A percentile compares a stretch with the other conserved stretches of the same genome.
These are phyloP conservation scores for Podila verticillata DNA, from an alignment of 192 early-diverging fungal species.

Conservation along the genomic window DNA sequence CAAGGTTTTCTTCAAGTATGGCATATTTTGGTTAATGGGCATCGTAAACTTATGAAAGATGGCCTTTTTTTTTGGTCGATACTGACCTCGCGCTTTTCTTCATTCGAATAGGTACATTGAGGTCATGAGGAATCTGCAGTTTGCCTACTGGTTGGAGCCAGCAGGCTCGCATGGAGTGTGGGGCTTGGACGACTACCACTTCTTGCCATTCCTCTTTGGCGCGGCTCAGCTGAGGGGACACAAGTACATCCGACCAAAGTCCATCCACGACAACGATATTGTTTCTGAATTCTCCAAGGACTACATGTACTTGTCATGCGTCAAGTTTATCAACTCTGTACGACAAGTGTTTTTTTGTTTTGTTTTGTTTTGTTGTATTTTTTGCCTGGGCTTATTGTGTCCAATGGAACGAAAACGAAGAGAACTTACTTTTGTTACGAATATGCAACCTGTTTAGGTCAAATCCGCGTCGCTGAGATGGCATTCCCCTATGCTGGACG, in stretches of 20 bases:
- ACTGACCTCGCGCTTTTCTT: neutral
- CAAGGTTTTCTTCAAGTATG: slow-evolving; percentile 75
- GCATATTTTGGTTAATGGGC: neutral
- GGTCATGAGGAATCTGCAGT: slow-evolving; percentile 90
- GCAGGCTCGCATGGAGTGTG: slow-evolving; percentile 99
- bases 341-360: neutral
- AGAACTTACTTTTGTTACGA: too few relatives aligned
- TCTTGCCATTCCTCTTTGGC: slow-evolving; percentile 95
- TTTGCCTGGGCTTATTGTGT: slow-evolving; percentile 5
- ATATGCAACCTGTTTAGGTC: slow-evolving; percentile 22
- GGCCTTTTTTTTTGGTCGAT: too few relatives aligned
- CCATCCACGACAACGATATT: slow-evolving; percentile 90
- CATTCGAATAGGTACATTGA: slow-evolving; percentile 72
- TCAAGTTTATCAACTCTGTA: slow-evolving; percentile 91
- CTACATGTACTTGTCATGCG: slow-evolving; percentile 97
- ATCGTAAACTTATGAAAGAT: neutral
- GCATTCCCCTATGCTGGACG: slow-evolving; percentile 98
- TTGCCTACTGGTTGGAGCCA: slow-evolving; percentile 95
- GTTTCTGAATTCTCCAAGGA: slow-evolving; percentile 89
- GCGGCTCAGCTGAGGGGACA: slow-evolving; percentile 87
- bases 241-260: slow-evolving; percentile 92
- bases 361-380: neutral
- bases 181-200: slow-evolving; percentile 99
- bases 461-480: slow-evolving; percentile 79
- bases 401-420: slow-evolving; percentile 44